Evolutionary conservation across 352 stramenopile species (phyloP).

Genomic region (Phytophthora tentaculata): DNA sequence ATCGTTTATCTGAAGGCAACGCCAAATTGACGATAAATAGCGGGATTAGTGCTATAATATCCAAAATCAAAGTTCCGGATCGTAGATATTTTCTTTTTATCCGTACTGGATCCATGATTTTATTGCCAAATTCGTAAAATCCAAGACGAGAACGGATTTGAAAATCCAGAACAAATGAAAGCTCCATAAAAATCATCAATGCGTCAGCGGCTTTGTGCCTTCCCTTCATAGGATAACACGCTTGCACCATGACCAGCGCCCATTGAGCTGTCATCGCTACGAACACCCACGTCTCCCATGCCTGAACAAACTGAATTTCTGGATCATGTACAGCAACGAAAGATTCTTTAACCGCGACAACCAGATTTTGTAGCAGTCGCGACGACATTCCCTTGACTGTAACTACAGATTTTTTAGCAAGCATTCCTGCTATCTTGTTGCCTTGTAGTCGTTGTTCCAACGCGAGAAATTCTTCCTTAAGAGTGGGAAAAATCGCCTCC

Average conservation of each 20-base stretch:
- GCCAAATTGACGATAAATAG: constrained; percentile 63
- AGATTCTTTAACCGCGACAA: not conserved
- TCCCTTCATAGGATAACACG: constrained; percentile 42
- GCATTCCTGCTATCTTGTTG: constrained; percentile 37
- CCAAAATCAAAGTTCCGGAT: constrained; percentile 51
- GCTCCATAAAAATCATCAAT: constrained; percentile 47
- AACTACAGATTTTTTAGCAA: not conserved
- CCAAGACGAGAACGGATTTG: constrained; percentile 58
- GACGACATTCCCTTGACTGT: not conserved
- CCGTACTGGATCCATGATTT: constrained; percentile 50
- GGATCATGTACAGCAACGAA: constrained; percentile 39
- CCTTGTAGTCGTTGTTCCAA: constrained; percentile 51
- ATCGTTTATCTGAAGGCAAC: constrained; percentile 20
- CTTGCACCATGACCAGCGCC: constrained; percentile 49
- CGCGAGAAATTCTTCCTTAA: constrained; percentile 50
- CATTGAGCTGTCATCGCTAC: constrained; percentile 61
- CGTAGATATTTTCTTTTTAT: constrained; percentile 52
- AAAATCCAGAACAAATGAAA: constrained; percentile 58
- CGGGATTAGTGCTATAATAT: constrained; percentile 57
- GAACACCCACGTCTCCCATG: constrained; percentile 72
- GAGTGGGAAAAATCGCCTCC: constrained; percentile 54
- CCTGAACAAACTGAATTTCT: constrained; percentile 51
- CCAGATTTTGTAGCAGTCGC: constrained; percentile 5
- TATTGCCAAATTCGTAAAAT: constrained; percentile 75
- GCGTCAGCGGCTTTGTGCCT: constrained; percentile 18